These are phyloP conservation scores for Hyaloscypha hepaticicola DNA, from an alignment of 495 filamentous ascomycete genomes.

Conservation along the genomic window DNA sequence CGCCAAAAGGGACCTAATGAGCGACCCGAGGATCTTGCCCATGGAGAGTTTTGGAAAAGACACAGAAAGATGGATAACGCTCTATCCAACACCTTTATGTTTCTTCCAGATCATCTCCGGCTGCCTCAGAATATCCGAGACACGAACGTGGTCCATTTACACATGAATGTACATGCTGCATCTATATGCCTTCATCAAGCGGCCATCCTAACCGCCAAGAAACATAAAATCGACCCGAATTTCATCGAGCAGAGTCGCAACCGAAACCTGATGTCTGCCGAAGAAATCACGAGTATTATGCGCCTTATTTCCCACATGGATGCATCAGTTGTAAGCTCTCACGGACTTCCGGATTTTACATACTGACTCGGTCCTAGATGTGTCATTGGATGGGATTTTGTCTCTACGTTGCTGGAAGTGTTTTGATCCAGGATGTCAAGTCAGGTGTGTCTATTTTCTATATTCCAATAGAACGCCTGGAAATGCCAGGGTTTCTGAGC, in stretches of 20 bases:
- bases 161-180: conserved; percentile 94
- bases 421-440: conserved; percentile 92
- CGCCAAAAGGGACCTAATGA: conserved; percentile 83
- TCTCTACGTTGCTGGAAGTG: conserved; percentile 86
- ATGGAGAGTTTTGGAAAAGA: conserved; percentile 94
- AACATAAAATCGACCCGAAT: conserved; percentile 69
- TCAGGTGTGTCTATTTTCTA: conserved; percentile 34
- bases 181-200: conserved; percentile 96
- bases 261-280: conserved; percentile 86
- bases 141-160: conserved; percentile 89
- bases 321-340: conserved; percentile 65
- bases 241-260: conserved; percentile 84
- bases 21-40: conserved; percentile 72
- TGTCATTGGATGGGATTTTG: conserved; percentile 95
- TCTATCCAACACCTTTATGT: conserved; percentile 78
- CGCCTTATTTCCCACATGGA: conserved; percentile 88
- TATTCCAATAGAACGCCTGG: not conserved
- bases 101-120: conserved; percentile 77
- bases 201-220: conserved; percentile 92
- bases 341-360: not conserved
- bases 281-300: conserved; percentile 94
- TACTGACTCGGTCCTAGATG: conserved; percentile 55
- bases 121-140: conserved; percentile 72
- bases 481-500: too few species aligned
- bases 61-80: conserved; percentile 88